Conservation (phyloP, 495 filamentous ascomycete species). For the Barbatosphaeria neglecta region DNA sequence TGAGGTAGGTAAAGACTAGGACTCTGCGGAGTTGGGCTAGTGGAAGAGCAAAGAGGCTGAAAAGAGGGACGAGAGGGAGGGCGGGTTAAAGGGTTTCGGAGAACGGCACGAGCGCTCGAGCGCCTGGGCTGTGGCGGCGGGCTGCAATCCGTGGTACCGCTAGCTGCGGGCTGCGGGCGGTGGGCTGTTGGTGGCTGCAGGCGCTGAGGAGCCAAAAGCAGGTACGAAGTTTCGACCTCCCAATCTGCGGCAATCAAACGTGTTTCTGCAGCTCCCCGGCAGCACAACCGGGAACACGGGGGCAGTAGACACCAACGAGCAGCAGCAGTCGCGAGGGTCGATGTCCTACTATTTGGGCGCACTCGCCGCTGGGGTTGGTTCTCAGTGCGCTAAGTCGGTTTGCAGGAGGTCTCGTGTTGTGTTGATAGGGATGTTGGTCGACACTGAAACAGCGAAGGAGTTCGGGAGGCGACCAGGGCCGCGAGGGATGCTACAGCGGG, state of each 20-base stretch:
- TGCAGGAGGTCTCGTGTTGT: conserved; percentile 9
- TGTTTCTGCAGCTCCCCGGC: background rate
- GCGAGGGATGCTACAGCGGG: background rate
- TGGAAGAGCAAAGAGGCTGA: no score
- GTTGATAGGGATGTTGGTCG: conserved; percentile 17
- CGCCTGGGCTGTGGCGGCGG: no score
- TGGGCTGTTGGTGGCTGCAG: background rate
- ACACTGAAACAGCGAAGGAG: conserved; percentile 35
- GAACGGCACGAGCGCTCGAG: no score
- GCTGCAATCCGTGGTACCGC: no score
- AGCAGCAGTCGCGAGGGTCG: background rate
- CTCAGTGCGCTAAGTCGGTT: no score
- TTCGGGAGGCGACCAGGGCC: conserved; percentile 13
- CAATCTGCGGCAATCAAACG: background rate
- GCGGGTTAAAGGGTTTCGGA: no score
- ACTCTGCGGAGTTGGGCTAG: no score
- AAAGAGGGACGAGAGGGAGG: no score
- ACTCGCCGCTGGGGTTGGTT: no score
- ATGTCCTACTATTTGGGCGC: conserved; percentile 7
- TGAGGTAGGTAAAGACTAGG: no score
- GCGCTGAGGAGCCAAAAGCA: background rate
- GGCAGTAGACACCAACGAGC: background rate
- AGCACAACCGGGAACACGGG: background rate
- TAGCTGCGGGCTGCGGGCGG: no score
- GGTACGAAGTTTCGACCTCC: background rate